Percentiles rank a stretch among this genome's conserved stretches.
Evolutionary conservation across 225 moss, liverwort and hornwort species (phyloP).

Genomic region (Sphagnum tenellum): DNA sequence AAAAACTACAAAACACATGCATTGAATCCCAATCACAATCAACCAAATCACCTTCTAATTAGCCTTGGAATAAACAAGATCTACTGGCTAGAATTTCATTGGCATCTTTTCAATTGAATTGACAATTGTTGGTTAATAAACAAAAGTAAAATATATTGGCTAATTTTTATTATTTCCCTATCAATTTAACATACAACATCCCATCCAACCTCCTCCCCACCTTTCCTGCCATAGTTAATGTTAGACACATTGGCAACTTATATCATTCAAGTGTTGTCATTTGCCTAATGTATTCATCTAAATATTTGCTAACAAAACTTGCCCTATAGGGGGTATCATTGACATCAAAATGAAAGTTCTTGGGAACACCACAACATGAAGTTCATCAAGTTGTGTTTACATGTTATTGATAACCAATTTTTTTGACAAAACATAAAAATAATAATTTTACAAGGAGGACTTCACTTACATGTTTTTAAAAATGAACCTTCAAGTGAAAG

Average conservation of each 20-base stretch:
- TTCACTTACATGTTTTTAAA: background rate
- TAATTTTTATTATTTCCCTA: constrained; percentile 50
- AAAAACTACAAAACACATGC: background rate
- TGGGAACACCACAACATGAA: too few species aligned
- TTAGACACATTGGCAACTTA: background rate
- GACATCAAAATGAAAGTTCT: too few species aligned
- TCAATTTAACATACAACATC: constrained; percentile 56
- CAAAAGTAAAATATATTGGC: constrained; percentile 19
- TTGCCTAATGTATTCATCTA: background rate
- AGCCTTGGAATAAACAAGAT: constrained; percentile 29
- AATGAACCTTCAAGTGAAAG: too few species aligned
- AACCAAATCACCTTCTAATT: background rate
- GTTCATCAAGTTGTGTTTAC: too few species aligned
- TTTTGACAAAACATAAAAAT: too few species aligned
- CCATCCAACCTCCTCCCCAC: constrained; percentile 51
- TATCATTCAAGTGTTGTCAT: too few species aligned
- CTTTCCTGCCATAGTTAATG: constrained; percentile 4
- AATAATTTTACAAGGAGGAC: too few species aligned
- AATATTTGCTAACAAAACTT: too few species aligned
- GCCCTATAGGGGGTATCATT: too few species aligned
- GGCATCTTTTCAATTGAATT: constrained; percentile 21
- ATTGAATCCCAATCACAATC: background rate
- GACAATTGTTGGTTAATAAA: constrained; percentile 34
- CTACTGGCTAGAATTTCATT: constrained; percentile 12
- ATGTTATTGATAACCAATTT: too few species aligned